Base-by-base conservation (phyloP, 2,329 filamentous ascomycete species). In the Myriosclerotinia scirpicola region DNA sequence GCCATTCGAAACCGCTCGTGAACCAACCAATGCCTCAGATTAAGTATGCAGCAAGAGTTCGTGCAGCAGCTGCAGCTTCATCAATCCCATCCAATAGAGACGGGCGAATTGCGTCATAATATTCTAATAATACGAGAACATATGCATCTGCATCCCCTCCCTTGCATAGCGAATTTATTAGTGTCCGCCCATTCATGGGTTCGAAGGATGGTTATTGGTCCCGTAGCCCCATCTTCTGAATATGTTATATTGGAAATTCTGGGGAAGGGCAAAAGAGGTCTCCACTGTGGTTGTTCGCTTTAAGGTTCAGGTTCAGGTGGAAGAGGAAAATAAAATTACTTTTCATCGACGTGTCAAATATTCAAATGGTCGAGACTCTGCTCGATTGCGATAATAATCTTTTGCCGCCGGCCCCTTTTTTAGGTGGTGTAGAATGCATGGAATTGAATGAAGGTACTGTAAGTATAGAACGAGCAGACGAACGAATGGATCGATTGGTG, bases 351-450 rank as follows among this genome's bases (percentile, higher is more conserved):
- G 56, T 60, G 56, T 48, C 56, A 60, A 60, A 48, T 9, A 42
- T 48, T 48, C 6, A 15, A 34, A 48, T 20, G 56, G 56, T 59
- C 56, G 56, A 59, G 56, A 59, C 56, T 60, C 40, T 59, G 26
- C 20, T 14, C 26, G 42, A n/a, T 59, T 8, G 55, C 20, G 55
- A 34, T 34, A 26, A 59, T 26, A 36, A 46, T 46, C 9, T 36
- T 59, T 59, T 59, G 30, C 55, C 55, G 55, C 55, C 26, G 40
- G 17, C 30, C 26, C 26, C 20, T 44, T 59, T 59, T 34, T 17
- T n/a, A 11, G 11, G 14, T 48, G 2, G 20, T 8, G 44, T 48
- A 48, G 44, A 48, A 48, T 48, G 44, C 20, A n/a, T 5, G 44
- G 5, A 34, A 34, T 8, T 48, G 44, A 17, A n/a, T 44, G 42